Base-by-base conservation (phyloP, 495 filamentous ascomycete species). In the Talaromyces liani region DNA sequence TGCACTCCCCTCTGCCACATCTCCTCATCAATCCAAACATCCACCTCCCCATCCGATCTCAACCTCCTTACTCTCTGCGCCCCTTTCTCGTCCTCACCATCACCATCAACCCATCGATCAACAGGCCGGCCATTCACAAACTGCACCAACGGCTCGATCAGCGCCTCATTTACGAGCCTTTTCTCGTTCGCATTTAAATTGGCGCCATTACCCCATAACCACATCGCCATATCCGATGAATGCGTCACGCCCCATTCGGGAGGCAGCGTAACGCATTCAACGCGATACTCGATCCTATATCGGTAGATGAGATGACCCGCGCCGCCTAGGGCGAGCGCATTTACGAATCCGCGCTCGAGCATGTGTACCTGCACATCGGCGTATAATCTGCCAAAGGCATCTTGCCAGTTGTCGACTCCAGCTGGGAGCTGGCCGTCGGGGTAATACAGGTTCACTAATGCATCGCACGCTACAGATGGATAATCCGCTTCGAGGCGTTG, bases 161-260 rank as follows among this genome's bases (percentile, higher is more conserved):
- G 75, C 2, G 75, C 72, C 36, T 67, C 63, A 12, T 41, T 51
- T 6, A 80, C 66, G 12, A 79, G 25, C 20, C n/a, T 56, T 69
- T 80, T 81, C 72, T 86, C 84, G 54, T 63, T 47, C 9, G 65
- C 60, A 12, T 64, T 69, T 6, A 86, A 54, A 0, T 62, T 36
- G 49, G 72, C 66, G 20, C 80, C 81, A 69, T 82, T 77, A 0
- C 84, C 84, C 78, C 79, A 84, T 61, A 85, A 81, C 84, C 84
- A 86, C 22, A 84, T 73, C 56, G 77, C 70, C 72, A 81, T 77
- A 66, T 86, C 84, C 1, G 80, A 81, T 9, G 74, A 77, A 66
- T 86, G 84, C 34, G 82, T 85, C 12, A 83, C 84, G 6, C 82
- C 84, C 82, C 81, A 85, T 47, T 79, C 76, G 7, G 65, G 65